Percentiles rank a stretch among this genome's conserved stretches.
These are phyloP conservation scores for Saccharomycopsis guyanensis DNA, from an alignment of 805 yeast species.

Conservation along the genomic window DNA sequence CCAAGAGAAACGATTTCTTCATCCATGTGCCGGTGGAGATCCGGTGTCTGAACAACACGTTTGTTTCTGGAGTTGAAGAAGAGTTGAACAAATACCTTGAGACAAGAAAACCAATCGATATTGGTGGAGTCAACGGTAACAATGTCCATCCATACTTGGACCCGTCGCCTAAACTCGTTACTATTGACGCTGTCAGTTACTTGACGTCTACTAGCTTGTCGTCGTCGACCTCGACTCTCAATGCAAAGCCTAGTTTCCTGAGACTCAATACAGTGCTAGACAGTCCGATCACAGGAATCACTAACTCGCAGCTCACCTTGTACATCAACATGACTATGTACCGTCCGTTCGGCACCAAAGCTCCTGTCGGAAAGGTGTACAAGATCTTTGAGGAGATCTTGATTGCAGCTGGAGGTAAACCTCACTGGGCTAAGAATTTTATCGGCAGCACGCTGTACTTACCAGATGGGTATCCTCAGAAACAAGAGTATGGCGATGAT, in stretches of 20 bases:
- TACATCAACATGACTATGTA: constrained; percentile 93
- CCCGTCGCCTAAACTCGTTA: constrained; percentile 61
- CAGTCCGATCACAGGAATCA: constrained; percentile 39
- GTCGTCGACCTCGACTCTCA: neutral
- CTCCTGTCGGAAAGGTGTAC: constrained; percentile 76
- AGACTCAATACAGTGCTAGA: constrained; percentile 4
- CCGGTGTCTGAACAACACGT: constrained; percentile 81
- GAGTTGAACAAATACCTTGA: constrained; percentile 23
- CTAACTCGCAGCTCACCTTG: constrained; percentile 73
- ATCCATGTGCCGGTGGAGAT: constrained; percentile 96
- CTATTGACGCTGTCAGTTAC: constrained; percentile 28
- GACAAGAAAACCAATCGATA: constrained; percentile 29
- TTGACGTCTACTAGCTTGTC: constrained; percentile 1
- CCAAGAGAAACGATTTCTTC: constrained; percentile 52
- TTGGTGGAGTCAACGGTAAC: constrained; percentile 82
- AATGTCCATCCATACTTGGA: constrained; percentile 75
- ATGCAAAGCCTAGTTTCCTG: neutral
- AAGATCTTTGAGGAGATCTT: constrained; percentile 72
- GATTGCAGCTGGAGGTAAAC: constrained; percentile 78
- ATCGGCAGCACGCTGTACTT: constrained; percentile 43
- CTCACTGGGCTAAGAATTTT: constrained; percentile 98
- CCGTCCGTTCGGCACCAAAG: constrained; percentile 77
- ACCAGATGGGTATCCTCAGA: constrained; percentile 25
- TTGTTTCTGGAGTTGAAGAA: constrained; percentile 30
- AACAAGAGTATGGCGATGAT: constrained; percentile 42